These are phyloP conservation scores for Gossypium bickii DNA, from an alignment of 345 rosid species.

Conservation along the genomic window DNA sequence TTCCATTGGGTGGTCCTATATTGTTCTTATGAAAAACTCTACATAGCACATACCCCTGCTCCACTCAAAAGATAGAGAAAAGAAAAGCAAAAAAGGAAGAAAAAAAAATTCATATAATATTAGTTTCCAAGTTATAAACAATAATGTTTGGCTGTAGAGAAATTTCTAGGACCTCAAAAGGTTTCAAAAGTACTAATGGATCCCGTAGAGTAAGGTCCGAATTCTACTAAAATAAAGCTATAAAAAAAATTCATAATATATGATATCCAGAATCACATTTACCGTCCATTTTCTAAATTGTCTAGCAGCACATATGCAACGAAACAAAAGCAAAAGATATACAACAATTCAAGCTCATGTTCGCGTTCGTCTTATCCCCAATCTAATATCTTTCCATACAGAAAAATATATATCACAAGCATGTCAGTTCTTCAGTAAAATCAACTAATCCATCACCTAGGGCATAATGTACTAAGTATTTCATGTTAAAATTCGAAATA, in stretches of 20 bases:
- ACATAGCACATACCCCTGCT: constrained; percentile 74
- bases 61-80: constrained; percentile 23
- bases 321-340: background rate
- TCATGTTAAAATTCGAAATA: background rate
- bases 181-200: background rate
- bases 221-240: background rate
- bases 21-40: constrained; percentile 24
- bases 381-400: background rate
- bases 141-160: background rate
- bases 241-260: background rate
- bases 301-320: background rate
- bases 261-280: background rate
- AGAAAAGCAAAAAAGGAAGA: constrained; percentile 1
- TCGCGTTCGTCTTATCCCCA: background rate
- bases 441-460: background rate
- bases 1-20: constrained; percentile 88
- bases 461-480: background rate
- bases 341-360: background rate
- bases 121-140: background rate
- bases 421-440: background rate
- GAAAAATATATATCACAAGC: background rate
- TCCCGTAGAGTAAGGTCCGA: background rate
- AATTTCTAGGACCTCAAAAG: background rate
- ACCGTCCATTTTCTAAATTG: background rate
- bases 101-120: background rate